Evolutionary conservation across 2,329 filamentous ascomycete species (phyloP), one percentile per base, ranked within the genome.

Genomic region (Cladorrhinum sp.): DNA sequence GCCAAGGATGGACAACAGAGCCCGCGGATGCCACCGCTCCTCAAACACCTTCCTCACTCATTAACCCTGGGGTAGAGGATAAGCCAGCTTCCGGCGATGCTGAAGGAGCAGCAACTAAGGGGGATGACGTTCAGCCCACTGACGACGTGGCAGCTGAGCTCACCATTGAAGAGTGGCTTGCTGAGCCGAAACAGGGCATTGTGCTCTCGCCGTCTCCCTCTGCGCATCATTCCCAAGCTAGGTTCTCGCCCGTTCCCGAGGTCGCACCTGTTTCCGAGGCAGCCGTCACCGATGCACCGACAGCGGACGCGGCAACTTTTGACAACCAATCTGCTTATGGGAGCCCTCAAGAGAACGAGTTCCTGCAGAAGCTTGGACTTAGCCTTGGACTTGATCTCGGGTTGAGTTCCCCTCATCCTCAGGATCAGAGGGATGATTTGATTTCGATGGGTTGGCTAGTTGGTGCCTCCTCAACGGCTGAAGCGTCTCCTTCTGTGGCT

Each of bases 111-210:
- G n/a, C 39, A 8, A 26, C 12, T 1, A 51, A 51, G 16, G 14
- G 2, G 12, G 12, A 18, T 3, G n/a, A 18, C 12, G 39, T 23
- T 2, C 39, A 28, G 18, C 39, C 49, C 1, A n/a, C 30, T 12
- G 39, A 26, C 2, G 62, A 64, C 57, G 62, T 63, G 42, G 55
- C 59, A 18, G 56, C 57, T 16, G 65, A 65, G 54, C 57, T 62
- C 18, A 67, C 65, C 2, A 68, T 68, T 54, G 60, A 67, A 55
- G 69, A 70, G 42, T 73, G 71, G 72, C 66, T 68, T 23, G 63
- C 66, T 28, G 65, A 68, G 53, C 63, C 66, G 5, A 51, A 57
- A 9, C 58, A 54, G 4, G 33, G 61, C 3, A 16, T 39, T 9
- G 10, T 30, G 3, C 16, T 52, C 6, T 7, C 50, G 18, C 8